Evolutionary conservation across 2,329 filamentous ascomycete genomes (phyloP).

Genomic region (Claviceps africana): DNA sequence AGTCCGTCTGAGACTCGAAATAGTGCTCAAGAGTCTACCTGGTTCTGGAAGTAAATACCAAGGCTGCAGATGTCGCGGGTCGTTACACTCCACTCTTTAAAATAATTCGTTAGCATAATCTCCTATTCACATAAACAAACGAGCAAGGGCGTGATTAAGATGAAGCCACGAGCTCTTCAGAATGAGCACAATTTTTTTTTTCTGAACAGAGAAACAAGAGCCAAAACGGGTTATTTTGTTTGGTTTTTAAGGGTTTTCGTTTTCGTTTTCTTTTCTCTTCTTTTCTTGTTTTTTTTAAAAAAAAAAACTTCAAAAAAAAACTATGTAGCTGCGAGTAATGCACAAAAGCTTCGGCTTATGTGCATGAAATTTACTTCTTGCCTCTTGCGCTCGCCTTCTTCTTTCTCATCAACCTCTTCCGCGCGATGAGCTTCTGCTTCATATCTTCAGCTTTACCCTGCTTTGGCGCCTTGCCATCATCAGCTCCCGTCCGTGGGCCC

Average conservation of each 20-base stretch:
- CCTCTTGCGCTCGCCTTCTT: slow-evolving; percentile 37
- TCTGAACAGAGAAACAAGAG: background rate
- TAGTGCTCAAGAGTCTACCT: slow-evolving; percentile 18
- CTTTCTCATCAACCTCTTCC: slow-evolving; percentile 68
- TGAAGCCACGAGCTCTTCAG: background rate
- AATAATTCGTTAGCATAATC: background rate
- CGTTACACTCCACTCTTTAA: too few species aligned
- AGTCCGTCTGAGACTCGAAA: background rate
- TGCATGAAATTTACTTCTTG: slow-evolving; percentile 1
- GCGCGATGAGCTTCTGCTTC: slow-evolving; percentile 66
- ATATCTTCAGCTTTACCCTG: slow-evolving; percentile 25
- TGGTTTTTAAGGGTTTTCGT: background rate
- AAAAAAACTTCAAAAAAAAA: background rate
- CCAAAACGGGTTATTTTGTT: too few species aligned
- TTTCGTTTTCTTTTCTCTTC: background rate
- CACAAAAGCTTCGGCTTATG: background rate
- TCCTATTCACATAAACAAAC: background rate
- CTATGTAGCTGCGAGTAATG: background rate
- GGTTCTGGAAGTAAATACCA: slow-evolving; percentile 25
- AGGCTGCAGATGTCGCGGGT: background rate
- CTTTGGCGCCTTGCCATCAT: slow-evolving; percentile 12
- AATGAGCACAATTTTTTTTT: background rate
- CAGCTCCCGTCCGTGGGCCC: slow-evolving; percentile 16
- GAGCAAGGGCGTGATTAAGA: background rate
- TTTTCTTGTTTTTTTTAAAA: background rate